Evolutionary conservation across 2,329 filamentous ascomycete species (phyloP).

Genomic region (Pseudogymnoascus sp.): DNA sequence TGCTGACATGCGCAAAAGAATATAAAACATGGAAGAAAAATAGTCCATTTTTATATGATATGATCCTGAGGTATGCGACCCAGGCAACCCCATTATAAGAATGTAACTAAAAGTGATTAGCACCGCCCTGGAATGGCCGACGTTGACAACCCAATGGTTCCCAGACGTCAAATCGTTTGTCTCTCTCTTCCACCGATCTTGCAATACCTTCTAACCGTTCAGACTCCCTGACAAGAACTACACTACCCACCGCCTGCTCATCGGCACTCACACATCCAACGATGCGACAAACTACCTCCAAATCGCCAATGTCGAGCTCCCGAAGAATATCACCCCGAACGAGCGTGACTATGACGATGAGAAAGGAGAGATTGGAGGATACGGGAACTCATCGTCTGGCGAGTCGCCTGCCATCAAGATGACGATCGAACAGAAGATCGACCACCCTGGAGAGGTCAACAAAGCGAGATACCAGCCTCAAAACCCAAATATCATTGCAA

Average conservation of each 20-base stretch:
- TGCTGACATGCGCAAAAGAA: constrained; percentile 43
- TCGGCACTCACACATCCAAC: constrained; percentile 90
- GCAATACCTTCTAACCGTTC: constrained; percentile 5
- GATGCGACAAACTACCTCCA: constrained; percentile 84
- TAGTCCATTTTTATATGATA: constrained; percentile 93
- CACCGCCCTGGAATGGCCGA: constrained; percentile 94
- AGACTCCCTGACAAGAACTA: constrained; percentile 76
- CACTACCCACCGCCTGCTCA: constrained; percentile 76
- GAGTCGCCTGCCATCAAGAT: constrained; percentile 72
- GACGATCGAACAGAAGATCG: constrained; percentile 89
- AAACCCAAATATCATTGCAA: constrained; percentile 93
- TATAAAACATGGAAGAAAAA: constrained; percentile 99
- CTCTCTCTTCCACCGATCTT: not conserved
- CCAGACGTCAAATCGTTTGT: constrained; percentile 76
- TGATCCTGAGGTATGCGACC: constrained; percentile 66
- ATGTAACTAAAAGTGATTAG: constrained; percentile 34
- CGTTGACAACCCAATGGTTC: constrained; percentile 95
- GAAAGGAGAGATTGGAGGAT: constrained; percentile 85
- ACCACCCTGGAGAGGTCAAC: constrained; percentile 95
- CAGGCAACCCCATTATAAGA: not conserved
- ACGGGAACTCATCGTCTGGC: constrained; percentile 60
- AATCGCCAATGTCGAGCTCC: constrained; percentile 88
- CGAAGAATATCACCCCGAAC: constrained; percentile 66
- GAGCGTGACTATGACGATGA: constrained; percentile 84
- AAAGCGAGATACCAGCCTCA: constrained; percentile 97